These are phyloP conservation scores for Lentinus brumalis DNA, from an alignment of 768 basidiomycete genomes.

Conservation along the genomic window DNA sequence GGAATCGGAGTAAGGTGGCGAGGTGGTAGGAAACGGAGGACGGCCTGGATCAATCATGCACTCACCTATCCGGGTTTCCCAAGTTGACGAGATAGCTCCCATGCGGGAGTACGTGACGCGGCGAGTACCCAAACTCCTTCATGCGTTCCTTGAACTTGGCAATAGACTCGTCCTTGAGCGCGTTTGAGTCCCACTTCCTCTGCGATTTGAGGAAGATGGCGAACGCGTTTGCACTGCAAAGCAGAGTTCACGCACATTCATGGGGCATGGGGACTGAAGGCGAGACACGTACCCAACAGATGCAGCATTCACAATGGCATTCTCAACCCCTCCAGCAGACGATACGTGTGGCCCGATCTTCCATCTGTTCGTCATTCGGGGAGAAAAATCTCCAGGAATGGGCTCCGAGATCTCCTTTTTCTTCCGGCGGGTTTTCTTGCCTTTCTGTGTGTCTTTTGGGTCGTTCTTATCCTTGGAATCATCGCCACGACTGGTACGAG, in stretches of 20 bases:
- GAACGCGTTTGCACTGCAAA: conserved; percentile 72
- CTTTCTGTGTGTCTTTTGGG: not conserved
- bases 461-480: not conserved
- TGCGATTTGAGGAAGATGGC: conserved; percentile 87
- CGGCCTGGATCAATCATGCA: not conserved
- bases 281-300: conserved; percentile 55
- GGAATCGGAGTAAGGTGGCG: not conserved
- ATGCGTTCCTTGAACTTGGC: conserved; percentile 61
- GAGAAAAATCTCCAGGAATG: conserved; percentile 31
- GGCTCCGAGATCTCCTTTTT: conserved; percentile 17
- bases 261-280: not conserved
- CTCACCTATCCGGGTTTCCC: conserved; percentile 79
- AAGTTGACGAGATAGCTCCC: conserved; percentile 87
- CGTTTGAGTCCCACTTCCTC: conserved; percentile 73
- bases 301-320: conserved; percentile 69
- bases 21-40: not conserved
- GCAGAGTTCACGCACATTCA: not conserved
- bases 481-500: not conserved
- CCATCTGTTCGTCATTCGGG: conserved; percentile 41
- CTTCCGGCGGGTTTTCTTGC: not conserved
- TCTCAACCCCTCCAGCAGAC: conserved; percentile 77
- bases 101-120: conserved; percentile 72
- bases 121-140: conserved; percentile 60
- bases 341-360: conserved; percentile 87
- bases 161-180: conserved; percentile 55